Evolutionary conservation across 140 eudicot species (phyloP).

Genomic region (Erigeron philadelphicus): DNA sequence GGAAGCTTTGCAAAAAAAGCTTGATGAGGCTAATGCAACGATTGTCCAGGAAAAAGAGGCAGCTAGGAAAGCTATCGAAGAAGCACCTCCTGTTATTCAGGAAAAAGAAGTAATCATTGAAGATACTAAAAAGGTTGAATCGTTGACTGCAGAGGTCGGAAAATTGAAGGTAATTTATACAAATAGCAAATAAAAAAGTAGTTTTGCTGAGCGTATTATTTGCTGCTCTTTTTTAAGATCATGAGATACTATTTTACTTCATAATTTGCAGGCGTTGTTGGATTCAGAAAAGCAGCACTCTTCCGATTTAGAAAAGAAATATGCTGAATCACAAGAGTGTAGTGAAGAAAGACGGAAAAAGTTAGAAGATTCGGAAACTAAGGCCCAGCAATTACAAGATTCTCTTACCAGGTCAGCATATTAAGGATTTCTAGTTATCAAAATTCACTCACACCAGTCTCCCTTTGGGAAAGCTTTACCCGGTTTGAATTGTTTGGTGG

Average conservation of each 20-base stretch:
- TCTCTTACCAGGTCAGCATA: conserved; percentile 53
- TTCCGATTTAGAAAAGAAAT: conserved; percentile 41
- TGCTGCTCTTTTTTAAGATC: conserved; percentile 9
- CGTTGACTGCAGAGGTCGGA: conserved; percentile 53
- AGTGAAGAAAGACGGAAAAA: conserved; percentile 58
- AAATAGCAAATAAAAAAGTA: too few species aligned
- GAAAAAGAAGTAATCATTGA: conserved; percentile 73
- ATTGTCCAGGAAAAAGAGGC: conserved; percentile 73
- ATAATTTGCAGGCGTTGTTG: conserved; percentile 47
- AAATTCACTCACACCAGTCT: too few species aligned
- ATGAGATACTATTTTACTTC: conserved; percentile 15
- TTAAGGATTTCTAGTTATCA: background rate
- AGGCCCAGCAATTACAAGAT: conserved; percentile 60
- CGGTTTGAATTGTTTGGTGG: too few species aligned
- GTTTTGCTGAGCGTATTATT: background rate
- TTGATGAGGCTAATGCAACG: conserved; percentile 72
- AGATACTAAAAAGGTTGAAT: conserved; percentile 67
- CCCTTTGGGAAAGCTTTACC: too few species aligned
- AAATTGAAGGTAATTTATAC: conserved; percentile 60
- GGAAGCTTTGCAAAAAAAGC: conserved; percentile 60
- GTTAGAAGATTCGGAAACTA: conserved; percentile 76
- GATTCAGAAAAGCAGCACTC: conserved; percentile 53
- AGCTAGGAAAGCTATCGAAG: conserved; percentile 81
- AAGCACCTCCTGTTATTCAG: conserved; percentile 90
- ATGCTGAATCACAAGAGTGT: conserved; percentile 40